phyloP scores from a whole-genome alignment of 2,329 filamentous ascomycete species.

The Clarireedia sp. region DNA sequence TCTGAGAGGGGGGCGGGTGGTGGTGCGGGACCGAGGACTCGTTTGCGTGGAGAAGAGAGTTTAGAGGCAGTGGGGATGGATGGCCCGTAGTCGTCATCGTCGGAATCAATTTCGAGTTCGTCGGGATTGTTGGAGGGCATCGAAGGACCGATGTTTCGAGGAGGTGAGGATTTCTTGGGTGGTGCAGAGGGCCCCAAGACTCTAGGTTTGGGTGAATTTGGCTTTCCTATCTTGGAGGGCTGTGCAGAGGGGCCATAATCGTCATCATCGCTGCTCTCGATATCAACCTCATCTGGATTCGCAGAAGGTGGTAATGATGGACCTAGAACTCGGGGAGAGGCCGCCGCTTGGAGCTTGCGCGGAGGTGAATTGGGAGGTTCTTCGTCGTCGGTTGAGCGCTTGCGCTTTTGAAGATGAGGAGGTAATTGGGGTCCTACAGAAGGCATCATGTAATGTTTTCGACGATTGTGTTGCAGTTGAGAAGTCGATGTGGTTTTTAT shows the following conservation, averaged over 20 bases:
- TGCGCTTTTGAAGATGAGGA: conserved; percentile 56
- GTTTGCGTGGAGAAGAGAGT: conserved; percentile 9
- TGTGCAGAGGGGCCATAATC: conserved; percentile 11
- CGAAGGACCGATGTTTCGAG: conserved; percentile 19
- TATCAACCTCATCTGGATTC: conserved; percentile 38
- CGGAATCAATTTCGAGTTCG: conserved; percentile 38
- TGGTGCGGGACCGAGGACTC: conserved; percentile 33
- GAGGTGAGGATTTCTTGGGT: conserved; percentile 28
- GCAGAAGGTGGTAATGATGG: conserved; percentile 29
- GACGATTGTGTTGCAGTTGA: background rate
- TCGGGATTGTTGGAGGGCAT: conserved; percentile 31
- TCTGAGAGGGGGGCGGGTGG: conserved; percentile 36
- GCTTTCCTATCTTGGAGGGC: conserved; percentile 24
- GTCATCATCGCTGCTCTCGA: conserved; percentile 36
- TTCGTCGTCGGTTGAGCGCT: conserved; percentile 42
- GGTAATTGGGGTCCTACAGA: conserved; percentile 60
- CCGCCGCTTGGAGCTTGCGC: conserved; percentile 35
- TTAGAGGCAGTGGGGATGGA: background rate
- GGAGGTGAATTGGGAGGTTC: conserved; percentile 35
- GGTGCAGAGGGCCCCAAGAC: conserved; percentile 24
- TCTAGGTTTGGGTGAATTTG: conserved; percentile 1
- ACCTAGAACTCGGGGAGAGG: conserved; percentile 19
- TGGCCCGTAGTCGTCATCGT: conserved; percentile 9
- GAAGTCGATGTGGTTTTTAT: conserved; percentile 3
- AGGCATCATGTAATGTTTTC: conserved; percentile 19